A percentile compares a stretch with the other conserved stretches of the same genome.
Evolutionary conservation across 225 moss, liverwort and hornwort species (phyloP).

Genomic region (Bryoerythrophyllum caledonicum): DNA sequence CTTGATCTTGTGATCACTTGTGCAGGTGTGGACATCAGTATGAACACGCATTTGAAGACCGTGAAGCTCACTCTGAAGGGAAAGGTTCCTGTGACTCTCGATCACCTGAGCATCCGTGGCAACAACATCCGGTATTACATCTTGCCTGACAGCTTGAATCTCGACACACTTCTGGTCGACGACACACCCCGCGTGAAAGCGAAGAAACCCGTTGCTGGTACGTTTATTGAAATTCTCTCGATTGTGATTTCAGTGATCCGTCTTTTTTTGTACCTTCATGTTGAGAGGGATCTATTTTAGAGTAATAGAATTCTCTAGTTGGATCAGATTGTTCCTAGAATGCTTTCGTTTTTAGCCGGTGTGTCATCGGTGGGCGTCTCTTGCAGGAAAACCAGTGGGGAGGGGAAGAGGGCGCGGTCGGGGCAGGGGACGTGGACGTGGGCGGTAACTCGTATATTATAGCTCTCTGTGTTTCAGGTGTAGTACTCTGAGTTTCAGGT

Average conservation of each 20-base stretch:
- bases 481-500: slow-evolving; percentile 32
- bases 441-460: slow-evolving; percentile 47
- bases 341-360: neutral
- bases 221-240: neutral
- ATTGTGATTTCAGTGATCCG: neutral
- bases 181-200: slow-evolving; percentile 96
- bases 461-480: slow-evolving; percentile 28
- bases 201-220: slow-evolving; percentile 93
- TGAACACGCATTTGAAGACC: slow-evolving; percentile 98
- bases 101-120: slow-evolving; percentile 82
- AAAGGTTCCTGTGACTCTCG: slow-evolving; percentile 92
- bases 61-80: slow-evolving; percentile 94
- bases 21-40: slow-evolving; percentile 86
- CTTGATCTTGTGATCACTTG: slow-evolving; percentile 2
- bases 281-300: neutral
- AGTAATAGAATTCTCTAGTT: neutral
- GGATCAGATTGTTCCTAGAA: neutral
- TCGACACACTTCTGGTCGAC: slow-evolving; percentile 92
- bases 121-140: slow-evolving; percentile 98
- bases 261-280: neutral
- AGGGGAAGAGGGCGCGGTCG: slow-evolving; percentile 63
- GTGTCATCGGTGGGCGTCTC: neutral
- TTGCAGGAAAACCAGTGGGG: slow-evolving; percentile 64
- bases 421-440: slow-evolving; percentile 70
- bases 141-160: slow-evolving; percentile 94